These are phyloP conservation scores for Scolecobasidium constrictum DNA, from an alignment of 2,329 filamentous ascomycete species.

Conservation along the genomic window DNA sequence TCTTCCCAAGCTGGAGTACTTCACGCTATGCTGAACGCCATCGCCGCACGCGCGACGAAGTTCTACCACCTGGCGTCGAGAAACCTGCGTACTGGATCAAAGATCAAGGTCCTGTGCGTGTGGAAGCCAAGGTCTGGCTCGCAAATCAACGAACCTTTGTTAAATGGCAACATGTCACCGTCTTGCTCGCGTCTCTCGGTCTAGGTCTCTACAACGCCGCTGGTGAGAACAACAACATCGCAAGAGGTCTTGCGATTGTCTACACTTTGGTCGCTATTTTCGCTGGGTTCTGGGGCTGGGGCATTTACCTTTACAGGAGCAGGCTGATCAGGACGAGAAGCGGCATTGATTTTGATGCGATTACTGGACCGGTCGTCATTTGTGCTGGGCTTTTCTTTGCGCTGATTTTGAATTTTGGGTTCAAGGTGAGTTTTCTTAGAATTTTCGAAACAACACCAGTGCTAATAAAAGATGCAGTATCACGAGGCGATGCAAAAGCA, in stretches of 20 bases:
- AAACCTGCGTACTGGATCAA: constrained; percentile 87
- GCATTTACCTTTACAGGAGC: constrained; percentile 64
- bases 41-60: constrained; percentile 32
- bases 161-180: constrained; percentile 94
- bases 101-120: constrained; percentile 79
- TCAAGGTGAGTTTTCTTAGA: constrained; percentile 72
- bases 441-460: no score
- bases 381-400: constrained; percentile 69
- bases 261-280: constrained; percentile 78
- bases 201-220: constrained; percentile 84
- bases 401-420: constrained; percentile 75
- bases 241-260: constrained; percentile 65
- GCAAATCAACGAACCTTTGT: constrained; percentile 97
- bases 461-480: no score
- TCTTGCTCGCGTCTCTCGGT: constrained; percentile 75
- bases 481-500: no score
- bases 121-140: constrained; percentile 97
- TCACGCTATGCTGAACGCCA: constrained; percentile 58
- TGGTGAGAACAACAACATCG: constrained; percentile 60
- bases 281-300: constrained; percentile 78
- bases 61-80: constrained; percentile 76
- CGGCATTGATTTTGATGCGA: constrained; percentile 86
- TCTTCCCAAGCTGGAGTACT: constrained; percentile 74
- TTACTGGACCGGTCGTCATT: constrained; percentile 73
- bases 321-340: constrained; percentile 75